Percentiles rank a stretch among this genome's conserved stretches.
Conservation (phyloP, 2,329 filamentous ascomycete genomes). For the Colletotrichum cuscutae region DNA sequence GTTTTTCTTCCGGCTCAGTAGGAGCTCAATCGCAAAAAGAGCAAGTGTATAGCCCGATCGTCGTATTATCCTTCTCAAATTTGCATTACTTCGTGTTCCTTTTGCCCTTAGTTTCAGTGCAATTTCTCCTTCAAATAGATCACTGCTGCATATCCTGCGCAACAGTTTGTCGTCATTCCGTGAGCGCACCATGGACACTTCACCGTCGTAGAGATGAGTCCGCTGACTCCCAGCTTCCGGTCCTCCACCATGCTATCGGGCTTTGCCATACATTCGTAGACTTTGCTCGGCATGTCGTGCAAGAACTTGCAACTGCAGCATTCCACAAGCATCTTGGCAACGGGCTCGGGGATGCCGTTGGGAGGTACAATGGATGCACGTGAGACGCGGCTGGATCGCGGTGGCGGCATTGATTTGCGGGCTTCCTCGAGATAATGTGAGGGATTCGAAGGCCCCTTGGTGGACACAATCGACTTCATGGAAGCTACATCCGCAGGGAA, state of each 20-base stretch:
- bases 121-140: conserved; percentile 74
- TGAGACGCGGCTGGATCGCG: conserved; percentile 20
- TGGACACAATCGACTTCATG: conserved; percentile 10
- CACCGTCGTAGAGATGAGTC: conserved; percentile 69
- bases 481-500: neutral
- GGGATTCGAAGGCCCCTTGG: conserved; percentile 17
- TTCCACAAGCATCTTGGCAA: conserved; percentile 73
- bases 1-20: neutral
- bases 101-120: conserved; percentile 49
- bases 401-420: conserved; percentile 25
- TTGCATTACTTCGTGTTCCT: neutral
- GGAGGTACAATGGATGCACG: conserved; percentile 23
- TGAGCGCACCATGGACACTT: conserved; percentile 79
- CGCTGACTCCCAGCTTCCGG: conserved; percentile 61
- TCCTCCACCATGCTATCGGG: conserved; percentile 66
- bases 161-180: conserved; percentile 75
- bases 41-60: neutral
- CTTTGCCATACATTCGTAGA: conserved; percentile 73
- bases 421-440: conserved; percentile 30
- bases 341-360: conserved; percentile 46
- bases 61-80: neutral
- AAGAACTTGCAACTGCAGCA: conserved; percentile 73
- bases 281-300: conserved; percentile 72
- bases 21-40: neutral
- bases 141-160: conserved; percentile 74